A percentile compares a stretch with the other conserved stretches of the same genome.
phyloP scores from a whole-genome alignment of 2,329 filamentous ascomycete species.

The Dactylellina parvicollis region DNA sequence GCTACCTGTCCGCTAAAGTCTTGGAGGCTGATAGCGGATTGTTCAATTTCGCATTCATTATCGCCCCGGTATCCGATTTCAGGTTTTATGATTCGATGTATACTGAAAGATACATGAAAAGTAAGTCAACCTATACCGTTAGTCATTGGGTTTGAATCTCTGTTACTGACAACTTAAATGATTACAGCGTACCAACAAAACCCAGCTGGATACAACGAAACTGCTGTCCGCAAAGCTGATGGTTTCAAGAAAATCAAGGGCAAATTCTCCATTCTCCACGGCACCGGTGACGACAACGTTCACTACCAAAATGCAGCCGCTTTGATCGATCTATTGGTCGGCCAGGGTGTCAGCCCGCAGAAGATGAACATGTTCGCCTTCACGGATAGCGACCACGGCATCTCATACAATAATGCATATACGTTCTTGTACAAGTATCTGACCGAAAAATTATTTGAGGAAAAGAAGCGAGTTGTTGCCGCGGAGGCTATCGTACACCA shows the following conservation, averaged over 20 bases:
- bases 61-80: constrained; percentile 75
- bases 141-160: not conserved
- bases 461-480: constrained; percentile 66
- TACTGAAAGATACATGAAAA: constrained; percentile 78
- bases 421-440: constrained; percentile 72
- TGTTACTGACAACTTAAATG: not conserved
- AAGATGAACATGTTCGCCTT: constrained; percentile 73
- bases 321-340: constrained; percentile 71
- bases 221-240: constrained; percentile 68
- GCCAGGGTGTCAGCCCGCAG: constrained; percentile 68
- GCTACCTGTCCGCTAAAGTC: constrained; percentile 74
- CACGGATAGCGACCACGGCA: constrained; percentile 73
- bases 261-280: constrained; percentile 72
- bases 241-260: constrained; percentile 73
- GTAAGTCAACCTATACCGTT: constrained; percentile 52
- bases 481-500: constrained; percentile 62
- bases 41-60: constrained; percentile 72
- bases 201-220: constrained; percentile 69
- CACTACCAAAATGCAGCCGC: constrained; percentile 75
- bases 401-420: constrained; percentile 68
- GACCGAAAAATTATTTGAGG: constrained; percentile 70
- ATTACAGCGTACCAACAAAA: constrained; percentile 64
- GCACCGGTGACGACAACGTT: constrained; percentile 76
- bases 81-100: constrained; percentile 77
- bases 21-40: constrained; percentile 71